Base-by-base conservation (phyloP, 2,329 filamentous ascomycete genomes). In the Xylariaceae sp. region DNA sequence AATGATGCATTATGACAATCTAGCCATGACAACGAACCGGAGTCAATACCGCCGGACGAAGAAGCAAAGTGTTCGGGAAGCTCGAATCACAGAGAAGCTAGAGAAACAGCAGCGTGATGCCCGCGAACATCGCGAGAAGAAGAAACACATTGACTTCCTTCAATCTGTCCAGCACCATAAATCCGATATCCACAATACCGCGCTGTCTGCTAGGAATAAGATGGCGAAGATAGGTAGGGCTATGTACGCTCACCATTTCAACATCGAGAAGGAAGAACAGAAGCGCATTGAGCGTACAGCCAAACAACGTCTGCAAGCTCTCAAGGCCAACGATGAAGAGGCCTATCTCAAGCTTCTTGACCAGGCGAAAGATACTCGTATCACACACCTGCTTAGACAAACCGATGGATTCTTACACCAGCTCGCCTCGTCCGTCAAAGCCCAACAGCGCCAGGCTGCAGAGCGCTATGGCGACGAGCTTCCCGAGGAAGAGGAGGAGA, bases 311-410 rank as follows among this genome's bases (percentile, higher is more conserved):
- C 87, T 99, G 65, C 94, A 98, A 76, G 95, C 95, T 60, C 84
- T 99, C 74, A 98, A 97, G 79, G 94, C 95, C 69, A 96, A 99
- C 87, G 95, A 99, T 75, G 95, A 99, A 79, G 95, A 98, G 78
- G 96, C 95, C 0, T 99, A 99, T 74, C 86, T 99, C 77, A 97
- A 97, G 77, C 83, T 99, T 71, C 88, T 99, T 69, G 95, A 96
- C 71, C 94, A 99, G 76, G 95, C 95, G 70, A 99, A 99, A 81
- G 95, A 99, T 80, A 98, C 94, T 34, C 94, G 95, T 87, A 99
- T 99, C 64, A 96, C 95, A 7, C 95, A 99, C 74, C 80, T 99
- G 70, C 88, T 99, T 67, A 92, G 91, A 72, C 95, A 99, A 78
- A 99, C 95, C 48, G 94, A 99, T 74, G 93, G 93, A 50, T 99